Conservation (phyloP, 352 stramenopile species). For the Phytopythium kandeliae region DNA sequence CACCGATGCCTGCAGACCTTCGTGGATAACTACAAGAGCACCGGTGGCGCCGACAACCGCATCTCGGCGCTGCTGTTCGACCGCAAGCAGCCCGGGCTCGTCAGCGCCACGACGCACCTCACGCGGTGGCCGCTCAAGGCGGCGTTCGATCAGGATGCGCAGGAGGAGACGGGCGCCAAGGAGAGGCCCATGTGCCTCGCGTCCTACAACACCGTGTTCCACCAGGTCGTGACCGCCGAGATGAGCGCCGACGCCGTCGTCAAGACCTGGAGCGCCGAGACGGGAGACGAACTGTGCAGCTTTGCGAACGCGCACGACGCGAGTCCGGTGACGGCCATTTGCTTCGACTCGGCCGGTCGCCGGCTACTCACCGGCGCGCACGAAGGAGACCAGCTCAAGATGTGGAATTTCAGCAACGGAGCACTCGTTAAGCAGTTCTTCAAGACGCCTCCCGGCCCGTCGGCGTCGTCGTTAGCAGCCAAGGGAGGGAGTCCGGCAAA, state of each 20-base stretch:
- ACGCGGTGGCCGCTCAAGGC: conserved; percentile 65
- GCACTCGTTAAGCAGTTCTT: conserved; percentile 79
- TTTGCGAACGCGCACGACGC: conserved; percentile 63
- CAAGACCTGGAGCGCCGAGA: conserved; percentile 84
- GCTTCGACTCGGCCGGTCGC: conserved; percentile 74
- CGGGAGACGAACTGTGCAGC: conserved; percentile 75
- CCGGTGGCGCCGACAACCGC: conserved; percentile 48
- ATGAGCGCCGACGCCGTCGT: conserved; percentile 71
- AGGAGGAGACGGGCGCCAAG: conserved; percentile 30
- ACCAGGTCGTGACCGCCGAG: conserved; percentile 76
- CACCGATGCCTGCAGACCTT: conserved; percentile 80
- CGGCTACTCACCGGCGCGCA: conserved; percentile 78
- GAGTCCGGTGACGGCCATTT: conserved; percentile 73
- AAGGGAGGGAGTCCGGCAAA: no score
- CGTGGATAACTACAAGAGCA: conserved; percentile 49
- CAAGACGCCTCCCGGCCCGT: conserved; percentile 30
- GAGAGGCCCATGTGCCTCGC: conserved; percentile 48
- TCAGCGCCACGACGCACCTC: conserved; percentile 65
- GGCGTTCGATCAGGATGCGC: conserved; percentile 24
- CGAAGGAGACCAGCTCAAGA: conserved; percentile 70
- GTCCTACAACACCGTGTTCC: conserved; percentile 79
- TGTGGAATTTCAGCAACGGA: conserved; percentile 91
- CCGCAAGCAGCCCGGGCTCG: conserved; percentile 50
- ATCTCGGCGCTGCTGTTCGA: conserved; percentile 69
- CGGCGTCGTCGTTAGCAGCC: conserved; percentile 13